Evolutionary conservation across 768 basidiomycete species (phyloP).

Genomic region (Podaxis sp.): DNA sequence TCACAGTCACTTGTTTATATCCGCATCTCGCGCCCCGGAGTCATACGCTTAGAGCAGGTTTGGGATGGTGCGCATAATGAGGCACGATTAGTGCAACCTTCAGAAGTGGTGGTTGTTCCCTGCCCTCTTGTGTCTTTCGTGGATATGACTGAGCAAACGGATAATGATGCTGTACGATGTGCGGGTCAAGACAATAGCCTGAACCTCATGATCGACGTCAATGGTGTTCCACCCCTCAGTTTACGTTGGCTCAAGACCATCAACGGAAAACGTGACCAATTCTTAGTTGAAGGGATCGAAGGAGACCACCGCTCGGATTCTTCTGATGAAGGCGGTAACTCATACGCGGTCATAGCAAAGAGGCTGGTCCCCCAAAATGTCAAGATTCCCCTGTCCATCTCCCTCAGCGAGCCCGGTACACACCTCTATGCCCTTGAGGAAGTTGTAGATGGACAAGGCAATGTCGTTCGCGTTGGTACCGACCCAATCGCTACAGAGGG

Average conservation of each 20-base stretch:
- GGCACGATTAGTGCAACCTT: conserved; percentile 63
- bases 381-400: conserved; percentile 65
- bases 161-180: conserved; percentile 55
- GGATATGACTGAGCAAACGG: conserved; percentile 32
- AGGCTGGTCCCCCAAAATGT: conserved; percentile 50
- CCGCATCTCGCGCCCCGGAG: conserved; percentile 69
- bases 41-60: conserved; percentile 72
- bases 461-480: conserved; percentile 53
- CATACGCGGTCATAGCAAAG: conserved; percentile 10
- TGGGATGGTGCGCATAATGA: conserved; percentile 68
- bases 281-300: conserved; percentile 85
- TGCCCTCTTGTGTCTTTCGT: conserved; percentile 79
- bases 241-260: conserved; percentile 74
- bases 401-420: conserved; percentile 62
- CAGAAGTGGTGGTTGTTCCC: conserved; percentile 72
- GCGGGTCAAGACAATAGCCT: conserved; percentile 62
- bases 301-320: conserved; percentile 40
- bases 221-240: conserved; percentile 75
- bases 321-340: conserved; percentile 16
- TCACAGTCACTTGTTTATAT: conserved; percentile 78
- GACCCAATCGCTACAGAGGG: conserved; percentile 25
- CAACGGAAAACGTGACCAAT: conserved; percentile 65
- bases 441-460: conserved; percentile 82
- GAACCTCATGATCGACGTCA: conserved; percentile 61
- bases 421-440: conserved; percentile 78